phyloP scores from a whole-genome alignment of 2,329 filamentous ascomycete species.

The Epichloe sylvatica region DNA sequence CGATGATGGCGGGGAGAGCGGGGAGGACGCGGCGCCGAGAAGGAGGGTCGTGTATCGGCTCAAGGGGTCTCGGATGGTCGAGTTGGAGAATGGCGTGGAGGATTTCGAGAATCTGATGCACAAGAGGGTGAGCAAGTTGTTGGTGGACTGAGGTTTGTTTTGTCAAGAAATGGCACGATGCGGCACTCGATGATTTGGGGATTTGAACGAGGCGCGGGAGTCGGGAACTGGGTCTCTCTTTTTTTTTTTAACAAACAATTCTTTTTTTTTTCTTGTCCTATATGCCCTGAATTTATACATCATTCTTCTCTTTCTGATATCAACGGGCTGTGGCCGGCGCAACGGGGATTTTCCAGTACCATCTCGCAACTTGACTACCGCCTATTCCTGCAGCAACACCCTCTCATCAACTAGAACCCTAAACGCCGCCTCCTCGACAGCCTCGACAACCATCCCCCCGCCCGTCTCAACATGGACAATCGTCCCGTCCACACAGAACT shows the following conservation, averaged over 20 bases:
- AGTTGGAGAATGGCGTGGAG: conserved; percentile 45
- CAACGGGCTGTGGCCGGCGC: no score
- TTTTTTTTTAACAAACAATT: no score
- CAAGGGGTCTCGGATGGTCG: conserved; percentile 40
- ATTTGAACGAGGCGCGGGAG: no score
- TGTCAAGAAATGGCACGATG: no score
- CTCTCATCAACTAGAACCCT: conserved; percentile 28
- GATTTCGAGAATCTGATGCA: conserved; percentile 52
- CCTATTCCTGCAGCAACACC: conserved; percentile 9
- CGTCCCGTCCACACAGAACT: conserved; percentile 83
- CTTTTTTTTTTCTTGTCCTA: no score
- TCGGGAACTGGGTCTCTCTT: no score
- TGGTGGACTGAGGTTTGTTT: conserved; percentile 8
- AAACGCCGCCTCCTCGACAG: conserved; percentile 28
- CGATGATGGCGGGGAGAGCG: conserved; percentile 20
- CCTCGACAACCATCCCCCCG: conserved; percentile 55
- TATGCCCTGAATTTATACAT: no score
- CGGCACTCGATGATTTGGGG: no score
- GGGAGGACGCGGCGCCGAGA: conserved; percentile 28
- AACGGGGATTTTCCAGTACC: no score
- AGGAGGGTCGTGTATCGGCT: conserved; percentile 47
- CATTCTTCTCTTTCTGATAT: no score
- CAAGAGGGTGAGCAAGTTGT: conserved; percentile 37
- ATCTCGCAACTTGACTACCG: no score
- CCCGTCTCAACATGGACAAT: conserved; percentile 60